Evolutionary conservation across 805 yeast genomes (phyloP).

Genomic region (Grigorovia humatica): DNA sequence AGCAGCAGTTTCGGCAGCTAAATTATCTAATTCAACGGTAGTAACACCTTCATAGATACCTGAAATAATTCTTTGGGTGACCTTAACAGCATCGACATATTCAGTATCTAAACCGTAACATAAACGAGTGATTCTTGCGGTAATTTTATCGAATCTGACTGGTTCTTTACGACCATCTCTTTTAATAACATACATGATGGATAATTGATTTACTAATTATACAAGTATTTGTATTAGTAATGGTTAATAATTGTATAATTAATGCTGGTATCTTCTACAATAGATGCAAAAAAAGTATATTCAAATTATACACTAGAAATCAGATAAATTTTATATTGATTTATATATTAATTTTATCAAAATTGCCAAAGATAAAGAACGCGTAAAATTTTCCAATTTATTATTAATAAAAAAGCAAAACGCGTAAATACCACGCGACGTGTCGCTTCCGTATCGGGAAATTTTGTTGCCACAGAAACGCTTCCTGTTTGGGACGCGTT

Average conservation of each 20-base stretch:
- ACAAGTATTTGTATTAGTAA: not conserved
- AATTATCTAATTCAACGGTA: slow-evolving; percentile 72
- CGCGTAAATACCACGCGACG: slow-evolving; percentile 1
- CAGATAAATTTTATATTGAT: not conserved
- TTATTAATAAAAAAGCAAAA: not conserved
- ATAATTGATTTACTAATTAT: not conserved
- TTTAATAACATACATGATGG: slow-evolving; percentile 72
- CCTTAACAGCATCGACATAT: slow-evolving; percentile 90
- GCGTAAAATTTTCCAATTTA: not conserved
- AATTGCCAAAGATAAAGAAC: not conserved
- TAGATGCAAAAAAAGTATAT: not conserved
- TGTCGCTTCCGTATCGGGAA: not conserved
- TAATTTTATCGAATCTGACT: slow-evolving; percentile 91
- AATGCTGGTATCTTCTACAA: not conserved
- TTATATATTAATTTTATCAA: not conserved
- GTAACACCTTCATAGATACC: slow-evolving; percentile 98
- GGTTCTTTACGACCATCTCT: slow-evolving; percentile 94
- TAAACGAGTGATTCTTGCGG: slow-evolving; percentile 86
- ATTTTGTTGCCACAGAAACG: not conserved
- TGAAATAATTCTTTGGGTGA: slow-evolving; percentile 88
- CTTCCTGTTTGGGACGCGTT: not conserved
- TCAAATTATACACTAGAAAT: not conserved
- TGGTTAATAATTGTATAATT: not conserved
- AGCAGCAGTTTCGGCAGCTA: slow-evolving; percentile 96
- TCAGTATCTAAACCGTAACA: slow-evolving; percentile 88